Evolutionary conservation across 1,284 basidiomycete genomes (phyloP).

Genomic region (Rhodotorula sp.): DNA sequence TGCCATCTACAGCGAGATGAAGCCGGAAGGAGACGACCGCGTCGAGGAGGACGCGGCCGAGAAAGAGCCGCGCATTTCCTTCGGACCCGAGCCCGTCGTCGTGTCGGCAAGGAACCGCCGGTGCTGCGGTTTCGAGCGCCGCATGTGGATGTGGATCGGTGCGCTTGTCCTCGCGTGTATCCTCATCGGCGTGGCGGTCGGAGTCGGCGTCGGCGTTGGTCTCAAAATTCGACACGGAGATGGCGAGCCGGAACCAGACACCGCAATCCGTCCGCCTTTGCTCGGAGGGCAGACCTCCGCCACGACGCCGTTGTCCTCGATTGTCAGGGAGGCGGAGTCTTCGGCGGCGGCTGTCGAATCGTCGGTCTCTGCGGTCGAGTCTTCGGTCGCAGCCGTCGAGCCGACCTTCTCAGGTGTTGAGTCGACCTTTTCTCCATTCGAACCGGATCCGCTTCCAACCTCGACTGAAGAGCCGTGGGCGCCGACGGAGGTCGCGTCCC

Average conservation of each 20-base stretch:
- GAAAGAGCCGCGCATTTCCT: no score
- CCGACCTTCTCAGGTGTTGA: not conserved
- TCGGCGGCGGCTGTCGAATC: not conserved
- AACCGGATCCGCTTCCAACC: no score
- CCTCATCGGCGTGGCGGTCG: slow-evolving; percentile 1
- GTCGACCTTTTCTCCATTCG: no score
- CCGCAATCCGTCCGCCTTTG: not conserved
- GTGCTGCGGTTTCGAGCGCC: not conserved
- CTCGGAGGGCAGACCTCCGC: no score
- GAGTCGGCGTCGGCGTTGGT: not conserved
- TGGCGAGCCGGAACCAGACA: not conserved
- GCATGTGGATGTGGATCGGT: not conserved
- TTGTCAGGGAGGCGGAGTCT: no score
- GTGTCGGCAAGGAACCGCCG: no score
- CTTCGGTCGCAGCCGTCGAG: not conserved
- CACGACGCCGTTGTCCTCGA: no score
- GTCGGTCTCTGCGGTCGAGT: no score
- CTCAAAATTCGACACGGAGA: not conserved
- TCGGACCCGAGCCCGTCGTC: no score
- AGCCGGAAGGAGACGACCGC: no score
- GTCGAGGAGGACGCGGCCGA: no score
- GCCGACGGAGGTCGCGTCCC: not conserved
- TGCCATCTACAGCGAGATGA: no score
- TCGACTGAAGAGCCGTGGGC: not conserved
- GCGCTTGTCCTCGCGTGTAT: not conserved